Percentiles rank a stretch among this genome's conserved stretches.
Conservation (phyloP, 2,329 filamentous ascomycete species). For the Thielaviopsis musarum region DNA sequence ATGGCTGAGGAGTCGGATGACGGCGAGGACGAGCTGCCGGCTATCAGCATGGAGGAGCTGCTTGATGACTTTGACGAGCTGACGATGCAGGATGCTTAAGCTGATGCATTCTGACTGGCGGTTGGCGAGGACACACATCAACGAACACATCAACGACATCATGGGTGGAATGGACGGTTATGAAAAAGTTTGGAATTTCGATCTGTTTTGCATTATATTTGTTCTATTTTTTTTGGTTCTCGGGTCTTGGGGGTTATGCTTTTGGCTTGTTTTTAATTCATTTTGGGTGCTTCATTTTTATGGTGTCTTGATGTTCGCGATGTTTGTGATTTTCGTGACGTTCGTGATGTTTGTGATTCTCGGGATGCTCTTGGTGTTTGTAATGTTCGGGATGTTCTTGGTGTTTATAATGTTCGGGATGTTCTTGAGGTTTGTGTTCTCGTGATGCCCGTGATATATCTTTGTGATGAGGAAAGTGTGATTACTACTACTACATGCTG, state of each 20-base stretch:
- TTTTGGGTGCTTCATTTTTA: background rate
- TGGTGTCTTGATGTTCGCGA: background rate
- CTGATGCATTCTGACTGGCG: background rate
- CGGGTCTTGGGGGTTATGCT: background rate
- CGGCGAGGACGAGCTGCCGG: conserved; percentile 46
- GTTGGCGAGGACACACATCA: conserved; percentile 2
- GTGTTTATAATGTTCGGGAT: too few species aligned
- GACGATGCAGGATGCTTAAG: conserved; percentile 42
- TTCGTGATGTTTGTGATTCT: background rate
- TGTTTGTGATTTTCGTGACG: background rate
- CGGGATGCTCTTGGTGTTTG: too few species aligned
- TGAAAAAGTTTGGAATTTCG: conserved; percentile 6
- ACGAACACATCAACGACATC: background rate
- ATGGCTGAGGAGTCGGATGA: conserved; percentile 42
- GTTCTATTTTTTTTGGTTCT: background rate
- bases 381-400: too few species aligned
- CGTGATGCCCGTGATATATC: too few species aligned
- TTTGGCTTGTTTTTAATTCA: background rate
- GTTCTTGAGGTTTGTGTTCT: background rate
- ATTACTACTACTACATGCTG: background rate
- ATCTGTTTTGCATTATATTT: conserved; percentile 4
- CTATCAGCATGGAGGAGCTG: conserved; percentile 63
- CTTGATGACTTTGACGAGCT: conserved; percentile 90
- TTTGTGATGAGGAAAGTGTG: background rate
- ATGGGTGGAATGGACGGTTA: background rate